Conservation (phyloP, 208 protist species). For the Trichomonas tenax region DNA sequence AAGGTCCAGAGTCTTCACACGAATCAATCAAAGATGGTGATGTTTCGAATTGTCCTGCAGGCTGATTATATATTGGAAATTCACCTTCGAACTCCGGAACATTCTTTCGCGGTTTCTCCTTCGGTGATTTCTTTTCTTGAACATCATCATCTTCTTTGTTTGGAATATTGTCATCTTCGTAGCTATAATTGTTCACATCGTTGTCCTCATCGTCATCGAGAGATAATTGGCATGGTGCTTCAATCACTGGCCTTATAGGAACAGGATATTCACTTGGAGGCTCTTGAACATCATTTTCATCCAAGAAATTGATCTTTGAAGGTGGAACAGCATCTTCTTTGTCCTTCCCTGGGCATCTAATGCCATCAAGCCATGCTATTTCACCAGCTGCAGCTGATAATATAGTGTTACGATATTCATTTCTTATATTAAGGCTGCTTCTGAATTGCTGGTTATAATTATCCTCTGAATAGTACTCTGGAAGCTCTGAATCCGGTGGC, state of each 20-base stretch:
- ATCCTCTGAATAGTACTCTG: not conserved
- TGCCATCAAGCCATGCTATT: not conserved
- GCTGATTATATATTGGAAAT: not conserved
- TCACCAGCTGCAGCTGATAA: not conserved
- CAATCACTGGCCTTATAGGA: not conserved
- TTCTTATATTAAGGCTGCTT: too few species aligned
- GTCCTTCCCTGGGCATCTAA: not conserved
- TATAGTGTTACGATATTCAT: not conserved
- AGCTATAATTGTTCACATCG: not conserved
- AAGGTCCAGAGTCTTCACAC: not conserved
- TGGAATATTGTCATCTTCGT: not conserved
- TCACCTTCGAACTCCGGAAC: not conserved
- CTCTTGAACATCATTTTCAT: not conserved
- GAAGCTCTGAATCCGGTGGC: not conserved
- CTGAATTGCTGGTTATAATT: not conserved
- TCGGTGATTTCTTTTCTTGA: not conserved
- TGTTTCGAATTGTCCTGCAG: not conserved
- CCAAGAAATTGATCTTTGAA: not conserved
- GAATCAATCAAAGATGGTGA: not conserved
- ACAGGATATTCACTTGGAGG: not conserved
- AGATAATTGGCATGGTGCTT: not conserved
- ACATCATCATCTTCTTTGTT: not conserved
- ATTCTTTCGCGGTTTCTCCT: not conserved
- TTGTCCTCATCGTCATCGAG: not conserved
- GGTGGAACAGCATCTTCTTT: not conserved